Evolutionary conservation across 2,329 filamentous ascomycete species (phyloP), one percentile per base, ranked within the genome.

Genomic region (Dactylellina parvicollis): DNA sequence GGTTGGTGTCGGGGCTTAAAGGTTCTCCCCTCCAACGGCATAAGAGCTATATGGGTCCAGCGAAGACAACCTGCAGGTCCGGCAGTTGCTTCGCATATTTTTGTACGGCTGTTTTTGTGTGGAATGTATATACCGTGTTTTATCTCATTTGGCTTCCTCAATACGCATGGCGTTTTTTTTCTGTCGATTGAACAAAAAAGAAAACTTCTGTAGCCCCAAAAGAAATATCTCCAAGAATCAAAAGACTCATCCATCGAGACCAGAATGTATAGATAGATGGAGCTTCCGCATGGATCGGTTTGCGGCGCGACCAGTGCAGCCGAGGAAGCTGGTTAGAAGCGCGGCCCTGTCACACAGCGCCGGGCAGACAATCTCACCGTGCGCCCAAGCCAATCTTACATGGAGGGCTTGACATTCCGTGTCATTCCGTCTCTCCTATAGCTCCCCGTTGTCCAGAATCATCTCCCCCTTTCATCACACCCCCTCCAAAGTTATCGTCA

Each of bases 1-100:
- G 82, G 89, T 89, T 18, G 70, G 70, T 3, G 70, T 69, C 16
- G 69, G 69, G 34, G 69, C 69, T 42, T 72, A 28, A 72, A 59
- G 16, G 9, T n/a, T 59, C 14, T 47, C 10, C 18, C 20, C 7
- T 22, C 10, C 40, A 49, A 28, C 36, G 24, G 12, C 42, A 47
- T 32, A 32, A 38, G 16, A 5, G 16, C 16, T 4, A 14, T 14
- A 38, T 9, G 12, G 34, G 34, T 38, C 16, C 34, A 4, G 30
- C 30, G 12, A 5, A 5, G 30, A 32, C 12, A 5, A 24, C n/a
- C 20, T 20, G 14, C 16, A 7, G 30, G 49, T 2, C 14, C 38
- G 57, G 28, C 44, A 40, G 42, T 61, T 49, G 38, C 24, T 32
- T 32, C 40, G 46, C 16, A 10, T 14, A 32, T 46, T 46, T 40